These are phyloP conservation scores for Exutisphaerella laricina DNA, from an alignment of 2,329 filamentous ascomycete genomes.

Conservation along the genomic window DNA sequence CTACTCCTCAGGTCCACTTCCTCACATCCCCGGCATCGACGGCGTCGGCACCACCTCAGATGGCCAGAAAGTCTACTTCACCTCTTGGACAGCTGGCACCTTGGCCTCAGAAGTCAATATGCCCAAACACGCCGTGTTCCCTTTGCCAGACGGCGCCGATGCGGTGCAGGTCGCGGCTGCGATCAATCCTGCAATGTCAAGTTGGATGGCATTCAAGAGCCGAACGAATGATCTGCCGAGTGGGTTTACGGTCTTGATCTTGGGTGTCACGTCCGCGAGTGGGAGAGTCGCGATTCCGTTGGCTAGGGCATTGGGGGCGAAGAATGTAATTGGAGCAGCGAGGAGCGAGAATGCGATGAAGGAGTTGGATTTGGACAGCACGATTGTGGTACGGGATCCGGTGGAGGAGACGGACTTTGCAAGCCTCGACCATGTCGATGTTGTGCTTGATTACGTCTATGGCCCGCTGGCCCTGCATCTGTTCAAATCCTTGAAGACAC, in stretches of 20 bases:
- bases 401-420: slow-evolving; percentile 45
- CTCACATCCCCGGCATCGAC: slow-evolving; percentile 50
- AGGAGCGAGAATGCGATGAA: slow-evolving; percentile 43
- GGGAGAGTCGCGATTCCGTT: slow-evolving; percentile 49
- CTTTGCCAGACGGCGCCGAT: slow-evolving; percentile 44
- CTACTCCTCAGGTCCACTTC: slow-evolving; percentile 47
- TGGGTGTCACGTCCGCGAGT: slow-evolving; percentile 51
- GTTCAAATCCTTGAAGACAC: slow-evolving; percentile 39
- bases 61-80: slow-evolving; percentile 49
- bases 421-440: slow-evolving; percentile 44
- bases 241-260: slow-evolving; percentile 47
- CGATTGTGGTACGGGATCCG: slow-evolving; percentile 39
- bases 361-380: slow-evolving; percentile 43
- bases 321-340: slow-evolving; percentile 48
- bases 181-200: slow-evolving; percentile 52
- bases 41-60: slow-evolving; percentile 46
- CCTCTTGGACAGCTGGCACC: slow-evolving; percentile 40
- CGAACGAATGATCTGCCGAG: slow-evolving; percentile 38
- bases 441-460: slow-evolving; percentile 56
- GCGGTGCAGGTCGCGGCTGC: slow-evolving; percentile 48
- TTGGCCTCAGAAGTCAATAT: slow-evolving; percentile 49
- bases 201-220: slow-evolving; percentile 53
- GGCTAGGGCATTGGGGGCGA: slow-evolving; percentile 46
- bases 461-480: slow-evolving; percentile 42
- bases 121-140: slow-evolving; percentile 35